Evolutionary conservation across 169 alveolate genomes (phyloP).

Genomic region (Perkinsus chesapeaki): DNA sequence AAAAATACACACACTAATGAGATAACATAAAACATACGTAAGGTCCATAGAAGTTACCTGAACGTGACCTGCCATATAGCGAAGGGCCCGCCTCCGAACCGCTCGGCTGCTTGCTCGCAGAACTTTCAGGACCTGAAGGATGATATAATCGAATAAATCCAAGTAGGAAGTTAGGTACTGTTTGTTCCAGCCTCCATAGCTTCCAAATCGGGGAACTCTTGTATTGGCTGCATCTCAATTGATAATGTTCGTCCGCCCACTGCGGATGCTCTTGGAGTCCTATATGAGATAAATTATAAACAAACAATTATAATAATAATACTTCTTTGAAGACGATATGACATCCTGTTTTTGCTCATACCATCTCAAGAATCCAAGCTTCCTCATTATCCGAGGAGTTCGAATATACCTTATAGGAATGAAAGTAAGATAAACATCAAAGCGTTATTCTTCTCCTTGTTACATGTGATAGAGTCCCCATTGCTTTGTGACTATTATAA

Average conservation of each 20-base stretch:
- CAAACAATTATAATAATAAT: not conserved
- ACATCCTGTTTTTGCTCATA: not conserved
- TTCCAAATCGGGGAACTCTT: not conserved
- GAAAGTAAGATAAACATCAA: not conserved
- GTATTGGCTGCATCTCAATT: not conserved
- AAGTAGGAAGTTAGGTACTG: not conserved
- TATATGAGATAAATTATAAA: not conserved
- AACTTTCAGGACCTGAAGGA: not conserved
- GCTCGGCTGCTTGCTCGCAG: not conserved
- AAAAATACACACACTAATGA: no score
- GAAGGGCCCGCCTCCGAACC: not conserved
- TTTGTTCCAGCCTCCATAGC: not conserved
- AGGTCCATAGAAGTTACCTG: no score
- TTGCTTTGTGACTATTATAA: not conserved
- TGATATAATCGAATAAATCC: not conserved
- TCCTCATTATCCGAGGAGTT: not conserved
- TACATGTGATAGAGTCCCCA: not conserved
- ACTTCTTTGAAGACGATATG: not conserved
- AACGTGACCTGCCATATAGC: not conserved
- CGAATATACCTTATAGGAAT: not conserved
- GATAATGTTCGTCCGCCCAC: not conserved
- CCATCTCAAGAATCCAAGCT: not conserved
- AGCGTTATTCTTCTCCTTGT: not conserved
- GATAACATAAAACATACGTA: no score
- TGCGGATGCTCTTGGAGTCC: not conserved